Percentiles rank a stretch among this genome's conserved stretches.
Evolutionary conservation across 1,139 yeast genomes (phyloP).

Genomic region (Pichia sp.): DNA sequence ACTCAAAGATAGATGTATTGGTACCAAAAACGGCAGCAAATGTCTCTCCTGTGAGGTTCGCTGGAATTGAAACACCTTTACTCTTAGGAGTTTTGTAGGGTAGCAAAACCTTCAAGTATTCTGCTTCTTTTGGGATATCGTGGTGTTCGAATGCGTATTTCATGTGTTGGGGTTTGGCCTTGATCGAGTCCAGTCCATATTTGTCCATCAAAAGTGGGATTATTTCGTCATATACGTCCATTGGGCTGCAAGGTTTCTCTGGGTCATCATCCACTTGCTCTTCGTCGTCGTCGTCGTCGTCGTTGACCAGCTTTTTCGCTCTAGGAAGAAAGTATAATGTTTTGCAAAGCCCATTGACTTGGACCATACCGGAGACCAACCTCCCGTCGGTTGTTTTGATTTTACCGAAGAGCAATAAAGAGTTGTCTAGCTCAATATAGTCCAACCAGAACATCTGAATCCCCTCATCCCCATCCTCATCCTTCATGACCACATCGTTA

Average conservation of each 20-base stretch:
- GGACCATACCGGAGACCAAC: slow-evolving; percentile 72
- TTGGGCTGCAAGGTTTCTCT: slow-evolving; percentile 41
- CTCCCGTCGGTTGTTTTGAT: slow-evolving; percentile 55
- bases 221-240: slow-evolving; percentile 77
- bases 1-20: slow-evolving; percentile 69
- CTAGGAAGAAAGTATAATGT: slow-evolving; percentile 80
- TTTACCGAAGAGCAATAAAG: slow-evolving; percentile 81
- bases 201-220: slow-evolving; percentile 58
- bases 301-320: slow-evolving; percentile 34
- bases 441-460: slow-evolving; percentile 88
- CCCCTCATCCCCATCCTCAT: slow-evolving; percentile 35
- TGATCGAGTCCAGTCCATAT: slow-evolving; percentile 57
- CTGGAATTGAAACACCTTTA: slow-evolving; percentile 48
- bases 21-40: slow-evolving; percentile 81
- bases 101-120: slow-evolving; percentile 71
- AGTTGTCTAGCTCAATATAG: slow-evolving; percentile 69
- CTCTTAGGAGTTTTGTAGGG: slow-evolving; percentile 65
- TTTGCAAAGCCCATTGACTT: slow-evolving; percentile 64
- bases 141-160: slow-evolving; percentile 88
- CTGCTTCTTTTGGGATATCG: slow-evolving; percentile 73
- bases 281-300: slow-evolving; percentile 36
- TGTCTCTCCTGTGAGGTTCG: slow-evolving; percentile 68
- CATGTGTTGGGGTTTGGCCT: slow-evolving; percentile 65
- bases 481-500: slow-evolving; percentile 38
- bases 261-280: slow-evolving; percentile 26